Base-by-base conservation (phyloP, 2,329 filamentous ascomycete species). In the Hypoxylon sp. region DNA sequence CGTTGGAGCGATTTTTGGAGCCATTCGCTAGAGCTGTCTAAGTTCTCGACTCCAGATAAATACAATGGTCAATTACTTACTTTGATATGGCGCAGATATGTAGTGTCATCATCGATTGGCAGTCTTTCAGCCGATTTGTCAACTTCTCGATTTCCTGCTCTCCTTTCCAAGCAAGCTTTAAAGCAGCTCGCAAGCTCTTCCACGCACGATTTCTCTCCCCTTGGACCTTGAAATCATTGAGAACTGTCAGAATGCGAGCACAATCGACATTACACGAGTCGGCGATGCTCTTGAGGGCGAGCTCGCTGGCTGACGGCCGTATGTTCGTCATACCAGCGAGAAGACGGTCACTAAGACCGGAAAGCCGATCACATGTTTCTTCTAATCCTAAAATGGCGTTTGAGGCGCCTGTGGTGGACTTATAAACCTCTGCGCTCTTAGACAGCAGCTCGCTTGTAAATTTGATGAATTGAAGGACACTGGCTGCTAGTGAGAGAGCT, bases 391-490 rank as follows among this genome's bases (percentile, higher is more conserved):
- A 10, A 17, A 8, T 50, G 10, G 59, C 22, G 44, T 37, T 13
- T 4, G 19, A 39, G 1, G 59, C 31, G 31, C 59, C 59, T 17
- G 46, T 58, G 19, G 53, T 14, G 35, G 60, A 63, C 5, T 51
- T 63, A 24, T 63, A 63, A 37, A 63, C 47, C 26, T 63, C 53
- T 14, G 52, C 47, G 19, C 46, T 58, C 8, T 37, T 47, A 13
- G 54, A 59, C 10, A 65, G 22, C 2, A 65, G 29, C 13, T 31
- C 33, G 1, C 42, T 48, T 9, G 48, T 50, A 50, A 59, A 64
- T 17, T 64, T 48, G 19, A 64, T 64, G 48, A 64, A 64, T 17
- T 64, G 62, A 48, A 64, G 54, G 9, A 65, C 14, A 47, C 51
- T 60, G 17, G 39, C 62, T 8, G 55, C 63, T 11, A 66, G 22